Evolutionary conservation across 345 rosid genomes (phyloP), one percentile per base, ranked within the genome.

Genomic region (Salix brachista): DNA sequence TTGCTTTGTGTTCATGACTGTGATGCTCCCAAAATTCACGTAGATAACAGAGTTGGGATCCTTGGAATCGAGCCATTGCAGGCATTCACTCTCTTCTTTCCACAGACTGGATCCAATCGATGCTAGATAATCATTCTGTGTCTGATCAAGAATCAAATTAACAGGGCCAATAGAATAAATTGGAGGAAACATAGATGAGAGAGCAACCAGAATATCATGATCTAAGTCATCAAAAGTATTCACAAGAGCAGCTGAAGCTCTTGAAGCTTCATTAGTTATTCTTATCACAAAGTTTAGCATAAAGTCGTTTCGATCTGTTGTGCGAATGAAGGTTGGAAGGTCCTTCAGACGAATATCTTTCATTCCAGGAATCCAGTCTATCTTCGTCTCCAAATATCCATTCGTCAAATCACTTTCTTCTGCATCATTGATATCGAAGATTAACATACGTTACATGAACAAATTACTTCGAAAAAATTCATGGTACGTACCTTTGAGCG

Each of bases 151-250:
- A 13, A 36, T 23, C n/a, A 72, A 72, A 21, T 72, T 48, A 39
- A 72, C 67, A n/a, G 75, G 75, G 23, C 75, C 75, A 9, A 72
- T 19, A 10, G 75, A 12, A 48, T 72, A 72, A 25, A 72, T 58
- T 0, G 75, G 67, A n/a, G 75, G 75, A 41, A 72, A 72, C 41
- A 72, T 37, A 37, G 46, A 5, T 8, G 67, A 72, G 37, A 56
- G 67, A 58, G 50, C 67, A 16, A 8, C 67, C 32, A 72, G 39
- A 58, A 56, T 67, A n/a, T 72, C 34, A 10, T 21, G 34, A 21
- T 72, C 52, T 6, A 72, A 58, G 9, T 23, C 66, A 12, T 72
- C 67, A 34, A 56, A 72, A 32, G 75, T 72, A 13, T 72, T 56
- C 21, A 72, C 5, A 60, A 56, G 23, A 14, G 58, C 25, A 4